Base-by-base conservation (phyloP, 257 asterid species). In the Capsicum chinense region DNA sequence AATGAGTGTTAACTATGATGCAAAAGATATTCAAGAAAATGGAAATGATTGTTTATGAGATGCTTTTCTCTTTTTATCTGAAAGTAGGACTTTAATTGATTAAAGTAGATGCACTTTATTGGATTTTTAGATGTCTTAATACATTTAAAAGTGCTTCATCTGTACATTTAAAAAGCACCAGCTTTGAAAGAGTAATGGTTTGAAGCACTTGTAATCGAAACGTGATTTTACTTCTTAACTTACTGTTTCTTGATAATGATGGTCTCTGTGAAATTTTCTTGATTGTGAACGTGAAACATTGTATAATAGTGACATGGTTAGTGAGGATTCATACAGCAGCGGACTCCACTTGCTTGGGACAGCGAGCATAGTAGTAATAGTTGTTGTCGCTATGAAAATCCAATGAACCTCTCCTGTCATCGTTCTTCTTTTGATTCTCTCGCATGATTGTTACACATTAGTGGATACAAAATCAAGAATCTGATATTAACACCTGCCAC, bases 371-470 rank as follows among this genome's bases (percentile, higher is more conserved):
- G 21, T 52, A 21, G 62, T 52, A 3, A 8, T 52, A 2, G 15
- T 13, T 54, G 26, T 3, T 14, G 81, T 52, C 7, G 26, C 26
- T 54, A 14, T 0, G 15, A 76, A 26, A 7, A 76, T 52, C 48
- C 26, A 26, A 14, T 52, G n/a, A 48, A 73, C 60, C 62, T 74
- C 4, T 73, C n/a, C 79, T 71, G 39, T 71, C n/a, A 44, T 71
- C 35, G 1, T 47, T 47, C 39, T 6, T 70, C 56, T 73, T 19
- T 6, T 73, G 44, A 12, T 19, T 2, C 19, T 48, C 58, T 10
- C 48, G n/a, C 59, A 11, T 73, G 7, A 4, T 66, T 66, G 47
- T 13, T 66, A 12, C 71, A 64, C 17, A 66, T 66, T 67, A 35
- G 50, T 6, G 12, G 19, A 67, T 67, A 35, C 50, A 78, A 5